These are phyloP conservation scores for Yarrowia hollandica DNA, from an alignment of 805 yeast species.

Conservation along the genomic window DNA sequence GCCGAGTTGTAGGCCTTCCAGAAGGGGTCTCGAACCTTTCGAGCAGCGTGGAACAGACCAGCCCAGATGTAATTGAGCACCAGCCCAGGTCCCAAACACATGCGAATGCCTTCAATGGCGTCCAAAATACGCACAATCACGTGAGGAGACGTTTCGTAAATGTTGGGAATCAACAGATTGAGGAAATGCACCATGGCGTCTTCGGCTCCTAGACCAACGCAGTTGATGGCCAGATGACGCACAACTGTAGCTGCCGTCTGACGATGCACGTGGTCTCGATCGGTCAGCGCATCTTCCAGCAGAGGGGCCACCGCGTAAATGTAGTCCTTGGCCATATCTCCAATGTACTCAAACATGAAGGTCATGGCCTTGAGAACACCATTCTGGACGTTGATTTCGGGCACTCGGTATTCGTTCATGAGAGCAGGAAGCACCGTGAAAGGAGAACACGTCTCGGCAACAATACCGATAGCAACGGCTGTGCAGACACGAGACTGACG, in stretches of 20 bases:
- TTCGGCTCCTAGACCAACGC: constrained; percentile 72
- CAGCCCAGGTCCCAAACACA: constrained; percentile 73
- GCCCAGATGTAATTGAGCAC: constrained; percentile 76
- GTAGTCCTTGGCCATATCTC: constrained; percentile 76
- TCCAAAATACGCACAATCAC: constrained; percentile 81
- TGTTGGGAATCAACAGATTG: constrained; percentile 81
- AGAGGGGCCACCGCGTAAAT: constrained; percentile 76
- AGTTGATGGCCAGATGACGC: constrained; percentile 75
- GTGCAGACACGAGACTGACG: constrained; percentile 96
- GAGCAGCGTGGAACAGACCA: constrained; percentile 92
- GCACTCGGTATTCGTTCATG: constrained; percentile 92
- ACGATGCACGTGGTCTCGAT: constrained; percentile 87
- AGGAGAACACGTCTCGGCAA: constrained; percentile 90
- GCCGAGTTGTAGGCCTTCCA: constrained; percentile 82
- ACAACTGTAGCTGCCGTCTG: constrained; percentile 93
- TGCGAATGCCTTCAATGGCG: constrained; percentile 69
- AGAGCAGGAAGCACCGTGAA: constrained; percentile 91
- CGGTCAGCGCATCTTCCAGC: constrained; percentile 84
- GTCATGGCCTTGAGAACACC: constrained; percentile 90
- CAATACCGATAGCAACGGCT: constrained; percentile 96
- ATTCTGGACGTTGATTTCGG: constrained; percentile 90
- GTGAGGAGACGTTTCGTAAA: constrained; percentile 94
- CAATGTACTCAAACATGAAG: constrained; percentile 89
- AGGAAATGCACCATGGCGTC: constrained; percentile 81
- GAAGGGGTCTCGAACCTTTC: constrained; percentile 77